A percentile compares a stretch with the other conserved stretches of the same genome.
phyloP scores from a whole-genome alignment of 768 basidiomycete genomes.

The Albatrellus ellisii region DNA sequence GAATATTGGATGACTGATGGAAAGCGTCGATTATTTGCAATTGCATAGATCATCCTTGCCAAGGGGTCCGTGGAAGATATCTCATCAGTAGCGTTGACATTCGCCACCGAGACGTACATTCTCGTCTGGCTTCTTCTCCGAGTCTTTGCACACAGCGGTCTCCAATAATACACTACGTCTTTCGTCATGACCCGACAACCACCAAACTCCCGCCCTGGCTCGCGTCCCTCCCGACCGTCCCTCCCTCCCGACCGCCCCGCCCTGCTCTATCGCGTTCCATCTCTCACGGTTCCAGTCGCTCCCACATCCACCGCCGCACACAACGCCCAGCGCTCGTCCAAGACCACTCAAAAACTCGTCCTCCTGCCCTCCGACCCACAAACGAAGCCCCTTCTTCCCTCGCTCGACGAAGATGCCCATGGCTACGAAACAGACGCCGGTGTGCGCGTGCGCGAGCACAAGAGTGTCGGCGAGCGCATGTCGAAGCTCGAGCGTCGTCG shows the following conservation, averaged over 20 bases:
- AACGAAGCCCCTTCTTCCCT: slow-evolving; percentile 42
- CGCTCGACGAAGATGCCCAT: neutral
- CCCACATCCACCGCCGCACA: neutral
- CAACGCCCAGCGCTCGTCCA: slow-evolving; percentile 56
- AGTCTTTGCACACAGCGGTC: too few species aligned
- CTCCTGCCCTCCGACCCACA: slow-evolving; percentile 85
- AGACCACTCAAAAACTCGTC: slow-evolving; percentile 86
- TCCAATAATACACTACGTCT: too few species aligned
- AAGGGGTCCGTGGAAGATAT: too few species aligned
- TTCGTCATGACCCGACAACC: too few species aligned
- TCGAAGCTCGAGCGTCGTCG: slow-evolving; percentile 71
- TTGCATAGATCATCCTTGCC: too few species aligned
- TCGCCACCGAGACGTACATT: too few species aligned
- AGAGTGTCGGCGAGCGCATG: slow-evolving; percentile 31
- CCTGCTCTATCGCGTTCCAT: neutral
- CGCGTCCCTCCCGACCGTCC: neutral
- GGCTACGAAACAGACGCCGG: slow-evolving; percentile 4
- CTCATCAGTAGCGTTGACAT: too few species aligned
- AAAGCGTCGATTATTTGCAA: too few species aligned
- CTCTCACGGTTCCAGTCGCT: neutral
- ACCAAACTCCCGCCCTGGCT: neutral
- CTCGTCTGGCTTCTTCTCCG: too few species aligned
- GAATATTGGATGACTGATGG: too few species aligned
- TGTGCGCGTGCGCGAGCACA: slow-evolving; percentile 26
- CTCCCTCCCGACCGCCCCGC: neutral